A percentile compares a stretch with the other conserved stretches of the same genome.
Conservation (phyloP, 352 stramenopile species). For the Globisporangium paddicum region DNA sequence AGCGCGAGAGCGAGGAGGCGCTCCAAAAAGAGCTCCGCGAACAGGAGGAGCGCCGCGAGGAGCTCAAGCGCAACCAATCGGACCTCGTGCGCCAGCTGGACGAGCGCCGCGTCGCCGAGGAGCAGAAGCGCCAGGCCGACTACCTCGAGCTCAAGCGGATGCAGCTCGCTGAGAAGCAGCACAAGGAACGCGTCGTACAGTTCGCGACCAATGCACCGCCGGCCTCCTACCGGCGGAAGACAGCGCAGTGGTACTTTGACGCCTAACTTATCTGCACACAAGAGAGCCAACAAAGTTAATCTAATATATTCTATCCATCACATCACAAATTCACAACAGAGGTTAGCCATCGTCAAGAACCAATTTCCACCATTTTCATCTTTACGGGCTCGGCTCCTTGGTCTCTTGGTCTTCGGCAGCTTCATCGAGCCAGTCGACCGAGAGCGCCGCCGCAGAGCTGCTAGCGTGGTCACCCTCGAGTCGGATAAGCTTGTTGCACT, state of each 20-base stretch:
- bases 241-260: conserved; percentile 81
- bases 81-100: conserved; percentile 60
- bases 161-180: conserved; percentile 66
- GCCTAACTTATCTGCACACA: conserved; percentile 27
- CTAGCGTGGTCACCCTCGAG: conserved; percentile 39
- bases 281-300: background rate
- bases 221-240: conserved; percentile 71
- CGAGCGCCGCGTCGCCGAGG: conserved; percentile 37
- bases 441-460: conserved; percentile 6
- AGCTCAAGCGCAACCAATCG: conserved; percentile 65
- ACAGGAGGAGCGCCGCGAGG: conserved; percentile 53
- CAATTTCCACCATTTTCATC: background rate
- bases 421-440: conserved; percentile 34
- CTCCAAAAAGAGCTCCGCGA: conserved; percentile 76
- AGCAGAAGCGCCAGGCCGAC: conserved; percentile 60
- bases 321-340: background rate
- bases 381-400: conserved; percentile 2
- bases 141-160: conserved; percentile 79
- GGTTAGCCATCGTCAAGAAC: background rate
- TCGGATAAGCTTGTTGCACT: conserved; percentile 77
- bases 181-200: conserved; percentile 61
- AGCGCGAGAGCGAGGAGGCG: conserved; percentile 66
- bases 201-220: conserved; percentile 40
- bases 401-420: conserved; percentile 18
- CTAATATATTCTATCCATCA: conserved; percentile 8